Evolutionary conservation across 306 rosid species (phyloP).

Genomic region (Nissolia schottii): DNA sequence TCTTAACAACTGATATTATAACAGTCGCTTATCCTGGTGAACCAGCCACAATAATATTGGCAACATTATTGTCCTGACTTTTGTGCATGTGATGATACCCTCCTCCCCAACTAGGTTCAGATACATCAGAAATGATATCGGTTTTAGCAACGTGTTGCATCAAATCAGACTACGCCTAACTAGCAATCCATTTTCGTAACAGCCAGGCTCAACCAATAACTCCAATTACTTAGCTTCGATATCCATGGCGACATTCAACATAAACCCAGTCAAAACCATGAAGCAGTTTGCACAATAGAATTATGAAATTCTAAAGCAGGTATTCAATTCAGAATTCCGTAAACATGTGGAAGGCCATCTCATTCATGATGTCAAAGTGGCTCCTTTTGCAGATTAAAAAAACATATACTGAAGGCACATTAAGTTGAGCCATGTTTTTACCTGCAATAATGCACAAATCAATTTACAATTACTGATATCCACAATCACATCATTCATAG

Average conservation of each 20-base stretch:
- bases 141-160: conserved; percentile 15
- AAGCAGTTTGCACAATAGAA: conserved; percentile 27
- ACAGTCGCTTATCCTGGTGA: conserved; percentile 22
- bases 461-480: neutral
- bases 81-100: conserved; percentile 1
- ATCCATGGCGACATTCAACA: conserved; percentile 26
- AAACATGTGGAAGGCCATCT: conserved; percentile 40
- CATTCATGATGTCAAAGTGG: conserved; percentile 47
- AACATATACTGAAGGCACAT: conserved; percentile 44
- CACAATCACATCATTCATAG: neutral
- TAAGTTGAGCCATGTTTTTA: conserved; percentile 59
- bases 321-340: conserved; percentile 50
- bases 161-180: conserved; percentile 18
- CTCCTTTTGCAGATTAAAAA: conserved; percentile 44
- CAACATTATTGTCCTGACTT: neutral
- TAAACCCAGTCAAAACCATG: conserved; percentile 32
- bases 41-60: conserved; percentile 21
- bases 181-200: conserved; percentile 16
- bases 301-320: conserved; percentile 40
- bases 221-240: conserved; percentile 35
- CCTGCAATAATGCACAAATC: conserved; percentile 45
- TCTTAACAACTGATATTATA: conserved; percentile 23
- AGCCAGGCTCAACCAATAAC: conserved; percentile 22
- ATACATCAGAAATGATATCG: conserved; percentile 5
- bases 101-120: neutral